Base-by-base conservation (phyloP, 257 asterid species). In the Forsythia viridissima region DNA sequence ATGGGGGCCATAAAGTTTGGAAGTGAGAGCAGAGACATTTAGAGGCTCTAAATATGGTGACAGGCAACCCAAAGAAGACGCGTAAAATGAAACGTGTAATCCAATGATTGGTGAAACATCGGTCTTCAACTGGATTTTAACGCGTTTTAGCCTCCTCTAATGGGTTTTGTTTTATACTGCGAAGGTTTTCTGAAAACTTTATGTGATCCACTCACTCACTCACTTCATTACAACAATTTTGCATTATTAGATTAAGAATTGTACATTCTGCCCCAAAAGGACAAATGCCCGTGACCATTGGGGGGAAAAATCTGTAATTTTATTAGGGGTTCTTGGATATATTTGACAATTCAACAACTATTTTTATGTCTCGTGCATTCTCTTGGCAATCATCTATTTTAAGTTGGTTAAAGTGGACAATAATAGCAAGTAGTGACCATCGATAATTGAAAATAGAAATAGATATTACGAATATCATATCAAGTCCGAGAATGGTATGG, bases 251-350 rank as follows among this genome's bases (percentile, higher is more conserved):
- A 68, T 11, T 77, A 20, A 74, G 81, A 78, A 74, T 81, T 76
- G 90, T 76, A 83, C 88, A 73, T 84, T 39, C 61, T 38, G 80
- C 73, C 84, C 37, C 69, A 9, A 78, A 75, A 44, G 76, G 91
- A 90, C 92, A 87, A 87, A 84, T 66, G 55, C 92, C 94, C 91
- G 94, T 90, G 94, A 88, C 86, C 71, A 37, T 2, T 30, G 34
- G 79, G 85, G 88, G 65, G 78, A 51, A 75, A 24, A 80, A 66
- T 85, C 84, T 76, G 84, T 85, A 80, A 85, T 80, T 81, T 21
- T 57, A 66, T 0, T 3, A 6, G 3, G 12, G 15, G 15, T 38
- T 70, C 1, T 20, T 48, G 80, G 84, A 30, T 36, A 5, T 34
- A 76, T 6, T 43, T 67, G 87, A 52, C 73, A 73, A 51, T 41